Evolutionary conservation across 163 green algal genomes (phyloP).

Genomic region (Scenedesmus sp.): DNA sequence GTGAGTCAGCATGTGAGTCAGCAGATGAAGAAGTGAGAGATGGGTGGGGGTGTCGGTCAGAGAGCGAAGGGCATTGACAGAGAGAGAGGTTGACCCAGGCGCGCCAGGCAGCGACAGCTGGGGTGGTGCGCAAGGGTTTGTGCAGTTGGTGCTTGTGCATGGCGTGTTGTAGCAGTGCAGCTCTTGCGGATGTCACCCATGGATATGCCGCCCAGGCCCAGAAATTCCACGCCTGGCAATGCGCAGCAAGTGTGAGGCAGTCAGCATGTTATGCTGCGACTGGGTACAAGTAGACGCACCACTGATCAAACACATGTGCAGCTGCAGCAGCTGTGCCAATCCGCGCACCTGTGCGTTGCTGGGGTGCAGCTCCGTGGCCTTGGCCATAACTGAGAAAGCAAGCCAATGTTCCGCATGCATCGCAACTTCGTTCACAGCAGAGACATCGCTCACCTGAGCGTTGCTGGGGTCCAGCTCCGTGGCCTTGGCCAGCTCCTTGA

Average conservation of each 20-base stretch:
- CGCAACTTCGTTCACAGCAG: conserved; percentile 63
- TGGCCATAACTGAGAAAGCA: too few species aligned
- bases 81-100: too few species aligned
- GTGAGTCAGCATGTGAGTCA: neutral
- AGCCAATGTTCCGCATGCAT: conserved; percentile 68
- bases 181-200: conserved; percentile 83
- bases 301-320: neutral
- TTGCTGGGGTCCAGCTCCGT: conserved; percentile 66
- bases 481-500: conserved; percentile 62
- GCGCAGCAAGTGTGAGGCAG: too few species aligned
- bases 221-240: conserved; percentile 68
- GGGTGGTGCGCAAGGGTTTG: too few species aligned
- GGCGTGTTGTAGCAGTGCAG: conserved; percentile 53
- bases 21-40: neutral
- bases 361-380: too few species aligned
- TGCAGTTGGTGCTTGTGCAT: too few species aligned
- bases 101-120: too few species aligned
- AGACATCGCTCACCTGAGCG: conserved; percentile 43
- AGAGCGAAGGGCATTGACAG: neutral
- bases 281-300: neutral
- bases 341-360: too few species aligned
- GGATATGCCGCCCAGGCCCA: conserved; percentile 74
- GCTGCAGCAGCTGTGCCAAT: too few species aligned
- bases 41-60: neutral
- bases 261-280: too few species aligned